Evolutionary conservation across 1,284 basidiomycete genomes (phyloP).

Genomic region (Takashimella tepidaria): DNA sequence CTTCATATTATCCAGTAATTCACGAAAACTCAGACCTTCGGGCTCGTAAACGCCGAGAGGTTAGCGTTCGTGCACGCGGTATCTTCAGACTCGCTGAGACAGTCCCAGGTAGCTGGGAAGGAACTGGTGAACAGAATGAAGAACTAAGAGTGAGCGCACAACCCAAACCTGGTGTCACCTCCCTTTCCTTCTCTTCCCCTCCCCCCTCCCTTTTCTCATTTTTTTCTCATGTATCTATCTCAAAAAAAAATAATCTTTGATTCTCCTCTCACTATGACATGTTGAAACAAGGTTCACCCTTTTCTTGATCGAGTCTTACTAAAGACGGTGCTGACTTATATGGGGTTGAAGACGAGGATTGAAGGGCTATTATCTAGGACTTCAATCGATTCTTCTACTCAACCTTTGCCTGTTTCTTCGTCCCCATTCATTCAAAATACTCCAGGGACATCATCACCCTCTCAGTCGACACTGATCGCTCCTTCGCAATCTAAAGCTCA

Average conservation of each 20-base stretch:
- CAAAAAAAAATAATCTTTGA: too few relatives aligned
- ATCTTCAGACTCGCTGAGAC: slow-evolving; percentile 48
- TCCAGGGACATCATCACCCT: background rate
- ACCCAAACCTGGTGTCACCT: background rate
- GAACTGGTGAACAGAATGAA: slow-evolving; percentile 39
- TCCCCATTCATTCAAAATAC: background rate
- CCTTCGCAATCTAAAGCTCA: too few relatives aligned
- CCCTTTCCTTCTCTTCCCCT: background rate
- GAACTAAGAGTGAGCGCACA: slow-evolving; percentile 32
- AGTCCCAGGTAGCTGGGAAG: slow-evolving; percentile 45
- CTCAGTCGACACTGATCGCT: too few relatives aligned
- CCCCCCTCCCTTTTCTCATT: background rate
- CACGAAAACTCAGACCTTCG: slow-evolving; percentile 25
- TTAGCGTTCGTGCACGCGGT: slow-evolving; percentile 27
- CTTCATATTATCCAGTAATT: too few relatives aligned
- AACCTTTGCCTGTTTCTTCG: background rate
- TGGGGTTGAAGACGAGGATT: too few relatives aligned
- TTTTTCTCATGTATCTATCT: too few relatives aligned
- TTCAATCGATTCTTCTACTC: slow-evolving; percentile 3
- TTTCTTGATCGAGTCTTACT: too few relatives aligned
- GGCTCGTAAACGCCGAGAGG: slow-evolving; percentile 26
- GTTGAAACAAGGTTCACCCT: too few relatives aligned
- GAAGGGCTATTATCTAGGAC: too few relatives aligned
- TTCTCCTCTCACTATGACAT: too few relatives aligned
- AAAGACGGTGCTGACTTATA: too few relatives aligned